These are phyloP conservation scores for Boletus semigastroideus DNA, from an alignment of 1,284 basidiomycete species.

Conservation along the genomic window DNA sequence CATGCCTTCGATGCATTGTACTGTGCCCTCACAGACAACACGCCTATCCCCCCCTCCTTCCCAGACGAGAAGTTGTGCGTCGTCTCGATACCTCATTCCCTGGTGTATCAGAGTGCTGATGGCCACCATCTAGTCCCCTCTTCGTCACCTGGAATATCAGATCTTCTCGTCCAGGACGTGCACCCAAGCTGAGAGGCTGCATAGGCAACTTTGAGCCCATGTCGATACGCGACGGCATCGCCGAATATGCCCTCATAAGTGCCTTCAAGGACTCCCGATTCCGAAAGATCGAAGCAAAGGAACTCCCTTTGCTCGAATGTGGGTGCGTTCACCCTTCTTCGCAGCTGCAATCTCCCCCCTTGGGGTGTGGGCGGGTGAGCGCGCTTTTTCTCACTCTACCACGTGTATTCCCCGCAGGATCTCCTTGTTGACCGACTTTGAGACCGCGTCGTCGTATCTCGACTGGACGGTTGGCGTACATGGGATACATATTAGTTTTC, in stretches of 20 bases:
- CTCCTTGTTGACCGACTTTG: slow-evolving; percentile 92
- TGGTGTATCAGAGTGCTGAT: slow-evolving; percentile 2
- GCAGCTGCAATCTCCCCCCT: neutral
- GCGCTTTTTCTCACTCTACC: neutral
- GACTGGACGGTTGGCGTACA: slow-evolving; percentile 93
- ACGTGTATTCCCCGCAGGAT: slow-evolving; percentile 43
- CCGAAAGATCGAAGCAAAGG: slow-evolving; percentile 69
- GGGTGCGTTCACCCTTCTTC: slow-evolving; percentile 51
- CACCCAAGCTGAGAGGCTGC: slow-evolving; percentile 81
- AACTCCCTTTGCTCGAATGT: slow-evolving; percentile 83
- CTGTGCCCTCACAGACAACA: slow-evolving; percentile 59
- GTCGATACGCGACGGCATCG: slow-evolving; percentile 73
- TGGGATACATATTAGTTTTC: slow-evolving; percentile 89
- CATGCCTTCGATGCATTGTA: slow-evolving; percentile 79
- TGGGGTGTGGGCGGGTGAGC: neutral
- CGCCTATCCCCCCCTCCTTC: slow-evolving; percentile 58
- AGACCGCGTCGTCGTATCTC: slow-evolving; percentile 80
- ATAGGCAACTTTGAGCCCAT: slow-evolving; percentile 92
- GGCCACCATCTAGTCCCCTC: slow-evolving; percentile 63
- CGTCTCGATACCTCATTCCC: neutral
- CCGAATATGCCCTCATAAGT: slow-evolving; percentile 89
- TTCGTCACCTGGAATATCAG: slow-evolving; percentile 96
- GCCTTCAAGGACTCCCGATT: slow-evolving; percentile 74
- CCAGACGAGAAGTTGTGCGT: slow-evolving; percentile 72
- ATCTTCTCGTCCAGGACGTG: slow-evolving; percentile 54